Base-by-base conservation (phyloP, 352 stramenopile genomes). In the Peronospora tabacina region DNA sequence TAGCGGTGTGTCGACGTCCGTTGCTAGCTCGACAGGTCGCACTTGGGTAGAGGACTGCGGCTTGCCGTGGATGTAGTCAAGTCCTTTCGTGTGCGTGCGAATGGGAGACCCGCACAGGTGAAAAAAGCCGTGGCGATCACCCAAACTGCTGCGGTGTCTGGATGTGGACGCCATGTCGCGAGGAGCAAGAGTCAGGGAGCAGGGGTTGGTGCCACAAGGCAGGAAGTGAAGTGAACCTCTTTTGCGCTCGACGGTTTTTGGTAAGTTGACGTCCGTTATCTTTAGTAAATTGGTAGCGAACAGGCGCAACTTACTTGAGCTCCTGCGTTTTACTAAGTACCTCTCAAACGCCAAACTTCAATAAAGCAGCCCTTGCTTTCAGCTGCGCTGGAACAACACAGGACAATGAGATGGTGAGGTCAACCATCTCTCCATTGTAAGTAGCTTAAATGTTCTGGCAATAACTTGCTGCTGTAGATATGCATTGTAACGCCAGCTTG, bases 51-150 rank as follows among this genome's bases (percentile, higher is more conserved):
- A 60, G 15, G 54, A 69, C 15, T 62, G 59, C 15, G 46, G 51
- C 44, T 69, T 63, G 35, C 55, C 58, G 34, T 72, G 63, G 32
- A 70, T 49, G 17, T 71, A 67, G 41, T 82, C 58, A 33, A 79
- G 66, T 35, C 65, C 57, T 36, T 71, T 56, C 55, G 74, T 80
- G 22, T 73, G 51, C 7, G 75, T 84, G 28, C 79, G 79, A 53
- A 90, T 90, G 16, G 79, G 79, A 38, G 79, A 90, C n/a, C 79
- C 79, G 44, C 75, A 87, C 6, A 85, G 57, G 46, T 79, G 70
- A 49, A 86, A 88, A 55, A 90, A 90, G 40, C 64, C 45, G 51
- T 62, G 56, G 22, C 43, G 55, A 37, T 67, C 52, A 40, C 61
- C 55, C 28, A 64, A 24, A 47, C 51, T 57, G 37, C 52, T 29